These are phyloP conservation scores for Lepidium africanum DNA, from an alignment of 345 rosid species.

Conservation along the genomic window DNA sequence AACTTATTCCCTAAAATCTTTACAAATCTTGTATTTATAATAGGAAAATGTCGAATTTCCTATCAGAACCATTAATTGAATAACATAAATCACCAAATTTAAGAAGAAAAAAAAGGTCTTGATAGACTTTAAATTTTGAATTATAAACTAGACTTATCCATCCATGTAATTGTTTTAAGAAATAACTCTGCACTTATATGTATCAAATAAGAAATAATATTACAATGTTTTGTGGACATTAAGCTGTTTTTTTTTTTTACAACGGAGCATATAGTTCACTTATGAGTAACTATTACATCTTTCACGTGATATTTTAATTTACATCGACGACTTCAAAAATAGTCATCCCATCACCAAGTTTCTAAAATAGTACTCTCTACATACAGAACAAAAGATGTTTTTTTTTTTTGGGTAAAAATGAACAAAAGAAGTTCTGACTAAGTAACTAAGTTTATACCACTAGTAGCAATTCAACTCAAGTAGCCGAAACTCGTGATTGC, in stretches of 20 bases:
- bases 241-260: neutral
- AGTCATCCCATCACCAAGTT: neutral
- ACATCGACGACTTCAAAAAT: constrained; percentile 12
- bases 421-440: neutral
- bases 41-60: too few species aligned
- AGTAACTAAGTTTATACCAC: neutral
- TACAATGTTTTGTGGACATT: neutral
- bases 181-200: neutral
- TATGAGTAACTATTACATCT: neutral
- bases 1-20: too few species aligned
- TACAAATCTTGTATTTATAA: too few species aligned
- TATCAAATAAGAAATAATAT: neutral
- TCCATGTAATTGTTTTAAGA: too few species aligned
- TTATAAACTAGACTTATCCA: too few species aligned
- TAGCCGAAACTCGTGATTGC: constrained; percentile 29
- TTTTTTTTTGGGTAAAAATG: too few species aligned
- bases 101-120: too few species aligned
- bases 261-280: neutral
- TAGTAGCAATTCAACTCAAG: neutral
- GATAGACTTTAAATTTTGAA: too few species aligned
- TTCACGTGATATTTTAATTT: neutral
- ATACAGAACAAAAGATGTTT: too few species aligned
- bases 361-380: neutral
- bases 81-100: too few species aligned
- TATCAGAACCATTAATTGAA: too few species aligned